phyloP scores from a whole-genome alignment of 108 stramenopile genomes.

The Aurantiochytrium sp. region DNA sequence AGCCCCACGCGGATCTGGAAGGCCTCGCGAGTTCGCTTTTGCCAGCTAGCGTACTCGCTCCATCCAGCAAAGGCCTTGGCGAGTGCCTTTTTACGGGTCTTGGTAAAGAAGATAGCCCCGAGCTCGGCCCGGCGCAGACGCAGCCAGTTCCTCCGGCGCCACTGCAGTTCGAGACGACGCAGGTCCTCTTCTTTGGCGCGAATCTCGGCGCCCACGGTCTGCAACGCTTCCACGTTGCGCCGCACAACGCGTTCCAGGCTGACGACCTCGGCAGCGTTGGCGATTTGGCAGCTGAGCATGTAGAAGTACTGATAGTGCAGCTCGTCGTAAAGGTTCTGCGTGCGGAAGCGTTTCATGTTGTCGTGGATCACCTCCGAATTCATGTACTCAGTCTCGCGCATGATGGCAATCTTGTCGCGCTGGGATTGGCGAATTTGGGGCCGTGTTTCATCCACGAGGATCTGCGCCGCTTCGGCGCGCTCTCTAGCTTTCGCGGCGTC shows the following conservation, averaged over 20 bases:
- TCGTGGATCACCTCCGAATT: conserved; percentile 25
- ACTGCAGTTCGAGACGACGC: not conserved
- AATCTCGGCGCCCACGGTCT: not conserved
- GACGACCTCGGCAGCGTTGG: not conserved
- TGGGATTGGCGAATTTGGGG: not conserved
- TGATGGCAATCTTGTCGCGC: not conserved
- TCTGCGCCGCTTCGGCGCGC: not conserved
- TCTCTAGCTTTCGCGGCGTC: not conserved
- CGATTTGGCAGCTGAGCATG: not conserved
- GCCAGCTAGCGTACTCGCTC: not conserved
- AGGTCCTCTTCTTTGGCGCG: not conserved
- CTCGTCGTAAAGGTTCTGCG: not conserved
- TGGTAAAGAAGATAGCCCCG: not conserved
- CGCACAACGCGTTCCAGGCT: not conserved
- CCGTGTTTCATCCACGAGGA: not conserved
- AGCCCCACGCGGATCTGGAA: not conserved
- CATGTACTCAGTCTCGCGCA: not conserved
- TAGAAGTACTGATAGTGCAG: not conserved
- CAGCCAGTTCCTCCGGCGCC: not conserved
- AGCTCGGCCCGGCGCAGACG: not conserved
- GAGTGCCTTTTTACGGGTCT: not conserved
- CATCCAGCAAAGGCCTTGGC: not conserved
- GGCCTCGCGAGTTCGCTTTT: not conserved
- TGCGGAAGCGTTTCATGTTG: not conserved
- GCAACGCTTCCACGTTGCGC: not conserved